Conservation (phyloP, 352 stramenopile genomes). For the Globisporangium heterothallicum region DNA sequence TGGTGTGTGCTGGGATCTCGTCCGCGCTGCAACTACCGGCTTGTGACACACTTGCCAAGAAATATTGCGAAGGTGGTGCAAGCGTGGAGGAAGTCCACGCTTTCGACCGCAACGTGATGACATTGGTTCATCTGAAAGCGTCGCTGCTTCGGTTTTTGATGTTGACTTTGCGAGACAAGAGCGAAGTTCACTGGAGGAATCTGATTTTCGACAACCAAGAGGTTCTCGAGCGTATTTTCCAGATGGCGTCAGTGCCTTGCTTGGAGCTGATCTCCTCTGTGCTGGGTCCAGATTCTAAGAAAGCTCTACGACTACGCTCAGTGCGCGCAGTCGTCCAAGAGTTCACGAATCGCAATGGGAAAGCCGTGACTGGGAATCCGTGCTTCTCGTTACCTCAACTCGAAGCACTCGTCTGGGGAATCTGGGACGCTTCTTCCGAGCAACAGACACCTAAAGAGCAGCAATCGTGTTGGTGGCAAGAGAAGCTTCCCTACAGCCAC, state of each 20-base stretch:
- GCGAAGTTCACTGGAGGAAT: not conserved
- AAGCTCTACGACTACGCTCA: constrained; percentile 26
- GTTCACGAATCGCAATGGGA: constrained; percentile 11
- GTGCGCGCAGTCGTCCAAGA: constrained; percentile 20
- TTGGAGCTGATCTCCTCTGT: constrained; percentile 9
- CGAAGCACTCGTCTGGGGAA: constrained; percentile 27
- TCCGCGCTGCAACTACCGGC: not conserved
- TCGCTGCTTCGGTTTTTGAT: constrained; percentile 25
- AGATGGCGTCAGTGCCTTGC: constrained; percentile 17
- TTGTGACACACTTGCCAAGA: not conserved
- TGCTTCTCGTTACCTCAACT: constrained; percentile 16
- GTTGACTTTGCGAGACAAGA: not conserved
- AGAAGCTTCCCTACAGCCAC: constrained; percentile 2
- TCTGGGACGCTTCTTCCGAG: not conserved
- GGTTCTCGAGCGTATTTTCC: constrained; percentile 20
- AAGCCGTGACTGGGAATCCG: not conserved
- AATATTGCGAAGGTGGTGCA: not conserved
- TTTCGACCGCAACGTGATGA: not conserved
- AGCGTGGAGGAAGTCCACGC: not conserved
- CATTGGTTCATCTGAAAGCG: constrained; percentile 13
- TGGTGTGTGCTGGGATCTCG: not conserved
- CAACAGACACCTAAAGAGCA: not conserved
- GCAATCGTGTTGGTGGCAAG: constrained; percentile 22
- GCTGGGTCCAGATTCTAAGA: constrained; percentile 28
- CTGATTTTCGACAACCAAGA: not conserved